These are phyloP conservation scores for Bipolaris bicolor DNA, from an alignment of 2,329 filamentous ascomycete species.

Conservation along the genomic window DNA sequence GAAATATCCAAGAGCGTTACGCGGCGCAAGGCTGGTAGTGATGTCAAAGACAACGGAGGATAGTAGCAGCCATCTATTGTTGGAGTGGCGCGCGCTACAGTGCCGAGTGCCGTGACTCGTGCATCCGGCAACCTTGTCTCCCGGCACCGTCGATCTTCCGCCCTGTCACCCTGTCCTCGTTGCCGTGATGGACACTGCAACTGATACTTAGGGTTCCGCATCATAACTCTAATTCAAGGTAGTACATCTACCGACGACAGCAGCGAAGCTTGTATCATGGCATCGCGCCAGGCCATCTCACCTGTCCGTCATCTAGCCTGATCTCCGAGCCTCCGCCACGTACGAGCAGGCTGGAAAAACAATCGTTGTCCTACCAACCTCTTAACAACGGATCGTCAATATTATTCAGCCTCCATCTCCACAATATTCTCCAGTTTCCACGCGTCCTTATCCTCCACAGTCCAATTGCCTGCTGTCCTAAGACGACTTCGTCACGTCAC, in stretches of 20 bases:
- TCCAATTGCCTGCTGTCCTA: neutral
- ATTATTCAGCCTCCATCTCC: constrained; percentile 8
- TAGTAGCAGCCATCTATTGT: constrained; percentile 18
- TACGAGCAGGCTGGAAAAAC: neutral
- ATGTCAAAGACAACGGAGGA: constrained; percentile 14
- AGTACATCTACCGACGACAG: constrained; percentile 4
- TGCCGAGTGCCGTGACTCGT: constrained; percentile 8
- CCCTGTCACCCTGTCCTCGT: constrained; percentile 1
- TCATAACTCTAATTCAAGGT: neutral
- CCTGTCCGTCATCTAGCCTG: neutral
- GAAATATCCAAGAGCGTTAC: neutral
- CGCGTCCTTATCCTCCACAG: constrained; percentile 7
- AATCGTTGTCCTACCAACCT: constrained; percentile 11
- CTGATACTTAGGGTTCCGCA: neutral
- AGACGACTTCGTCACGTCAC: neutral
- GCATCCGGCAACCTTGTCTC: constrained; percentile 10
- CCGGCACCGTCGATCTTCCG: constrained; percentile 16
- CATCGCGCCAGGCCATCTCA: neutral
- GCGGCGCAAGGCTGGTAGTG: constrained; percentile 11
- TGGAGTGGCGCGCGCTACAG: constrained; percentile 19
- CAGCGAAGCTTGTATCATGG: neutral
- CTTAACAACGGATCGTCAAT: constrained; percentile 2
- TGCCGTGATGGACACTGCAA: neutral
- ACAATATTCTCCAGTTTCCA: constrained; percentile 14
- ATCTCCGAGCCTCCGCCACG: neutral